phyloP scores from a whole-genome alignment of 768 basidiomycete species.

The Leccinum boreale region DNA sequence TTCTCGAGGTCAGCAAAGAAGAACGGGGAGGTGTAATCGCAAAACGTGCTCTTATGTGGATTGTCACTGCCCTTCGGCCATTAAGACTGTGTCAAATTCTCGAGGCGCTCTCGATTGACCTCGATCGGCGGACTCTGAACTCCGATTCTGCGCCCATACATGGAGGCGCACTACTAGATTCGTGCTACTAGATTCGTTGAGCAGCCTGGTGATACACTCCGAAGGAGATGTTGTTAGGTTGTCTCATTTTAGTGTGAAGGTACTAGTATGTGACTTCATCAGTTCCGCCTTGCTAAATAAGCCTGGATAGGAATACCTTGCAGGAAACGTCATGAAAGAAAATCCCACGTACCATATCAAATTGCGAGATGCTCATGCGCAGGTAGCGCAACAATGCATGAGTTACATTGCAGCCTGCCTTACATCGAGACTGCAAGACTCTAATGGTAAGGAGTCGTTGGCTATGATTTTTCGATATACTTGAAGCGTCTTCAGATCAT shows the following conservation, averaged over 20 bases:
- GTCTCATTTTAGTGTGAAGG: not conserved
- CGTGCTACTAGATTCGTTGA: not conserved
- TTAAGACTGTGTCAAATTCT: not conserved
- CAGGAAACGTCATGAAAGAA: no score
- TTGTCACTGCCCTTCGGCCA: not conserved
- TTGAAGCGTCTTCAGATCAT: no score
- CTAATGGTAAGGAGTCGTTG: no score
- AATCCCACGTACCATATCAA: no score
- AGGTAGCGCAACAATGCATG: no score
- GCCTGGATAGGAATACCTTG: no score
- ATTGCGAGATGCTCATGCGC: no score
- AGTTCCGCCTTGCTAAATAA: no score
- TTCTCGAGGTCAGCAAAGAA: not conserved
- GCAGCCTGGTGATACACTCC: not conserved
- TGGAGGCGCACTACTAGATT: not conserved
- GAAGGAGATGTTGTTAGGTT: not conserved
- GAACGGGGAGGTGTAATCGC: not conserved
- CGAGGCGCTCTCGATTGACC: not conserved
- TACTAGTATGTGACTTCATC: not conserved
- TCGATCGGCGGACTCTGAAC: not conserved
- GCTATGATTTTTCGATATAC: no score
- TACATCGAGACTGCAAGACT: no score
- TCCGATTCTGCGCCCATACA: not conserved
- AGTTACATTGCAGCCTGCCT: no score
- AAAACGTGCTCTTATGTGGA: not conserved